phyloP scores from a whole-genome alignment of 1,284 basidiomycete genomes.

The Puccinia horiana region DNA sequence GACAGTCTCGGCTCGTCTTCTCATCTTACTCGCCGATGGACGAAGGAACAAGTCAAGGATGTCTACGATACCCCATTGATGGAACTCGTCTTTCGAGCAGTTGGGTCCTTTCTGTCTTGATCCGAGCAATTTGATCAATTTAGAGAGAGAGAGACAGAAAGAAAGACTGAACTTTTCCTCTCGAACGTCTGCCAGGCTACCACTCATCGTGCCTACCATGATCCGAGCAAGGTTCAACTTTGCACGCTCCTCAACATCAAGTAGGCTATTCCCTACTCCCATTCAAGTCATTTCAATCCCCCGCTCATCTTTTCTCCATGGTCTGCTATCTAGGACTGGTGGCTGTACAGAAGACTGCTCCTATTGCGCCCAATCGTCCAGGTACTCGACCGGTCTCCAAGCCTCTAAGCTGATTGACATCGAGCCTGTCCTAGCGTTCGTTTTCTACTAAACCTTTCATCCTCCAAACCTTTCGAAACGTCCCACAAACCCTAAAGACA shows the following conservation, averaged over 20 bases:
- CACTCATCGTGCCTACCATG: conserved; percentile 82
- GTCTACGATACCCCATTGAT: conserved; percentile 79
- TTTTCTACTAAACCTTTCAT: background rate
- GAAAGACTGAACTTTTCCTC: background rate
- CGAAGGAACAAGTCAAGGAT: conserved; percentile 70
- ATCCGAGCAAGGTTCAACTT: conserved; percentile 85
- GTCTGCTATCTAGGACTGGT: conserved; percentile 62
- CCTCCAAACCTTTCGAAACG: background rate
- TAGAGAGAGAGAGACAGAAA: background rate
- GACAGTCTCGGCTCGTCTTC: conserved; percentile 27
- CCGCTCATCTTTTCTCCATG: background rate
- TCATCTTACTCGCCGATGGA: conserved; percentile 62
- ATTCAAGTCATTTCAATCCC: background rate
- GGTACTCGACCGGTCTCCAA: conserved; percentile 79
- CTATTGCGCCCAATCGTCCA: conserved; percentile 95
- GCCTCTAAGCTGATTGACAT: conserved; percentile 85
- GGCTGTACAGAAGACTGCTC: conserved; percentile 97
- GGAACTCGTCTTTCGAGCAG: conserved; percentile 80
- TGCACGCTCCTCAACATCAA: conserved; percentile 99
- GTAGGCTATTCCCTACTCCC: conserved; percentile 58
- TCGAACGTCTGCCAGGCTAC: conserved; percentile 57
- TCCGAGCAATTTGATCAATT: background rate
- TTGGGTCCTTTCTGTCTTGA: conserved; percentile 60
- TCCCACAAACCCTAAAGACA: background rate
- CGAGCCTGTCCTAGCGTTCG: conserved; percentile 86